Evolutionary conservation across 2,329 filamentous ascomycete genomes (phyloP).

Genomic region (Thelonectria rubi): DNA sequence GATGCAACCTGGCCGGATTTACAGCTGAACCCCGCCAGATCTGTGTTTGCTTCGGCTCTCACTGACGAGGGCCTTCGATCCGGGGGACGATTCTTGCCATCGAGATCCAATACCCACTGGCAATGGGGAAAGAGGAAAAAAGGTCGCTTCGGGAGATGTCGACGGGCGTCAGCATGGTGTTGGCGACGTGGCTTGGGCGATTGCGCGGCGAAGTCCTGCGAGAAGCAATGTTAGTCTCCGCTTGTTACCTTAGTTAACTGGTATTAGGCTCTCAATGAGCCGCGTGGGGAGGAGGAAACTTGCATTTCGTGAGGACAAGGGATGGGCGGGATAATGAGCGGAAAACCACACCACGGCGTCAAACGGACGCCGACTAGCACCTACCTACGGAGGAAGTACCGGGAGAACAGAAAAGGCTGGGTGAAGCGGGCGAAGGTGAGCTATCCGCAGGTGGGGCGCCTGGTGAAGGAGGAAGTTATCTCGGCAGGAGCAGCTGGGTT

Average conservation of each 20-base stretch:
- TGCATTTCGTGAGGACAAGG: not conserved
- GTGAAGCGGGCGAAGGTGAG: constrained; percentile 7
- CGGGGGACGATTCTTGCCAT: constrained; percentile 1
- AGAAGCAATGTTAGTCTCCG: constrained; percentile 9
- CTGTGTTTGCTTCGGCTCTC: not conserved
- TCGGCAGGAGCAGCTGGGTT: not conserved
- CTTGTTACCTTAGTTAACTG: too few species aligned
- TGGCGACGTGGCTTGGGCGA: not conserved
- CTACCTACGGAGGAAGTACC: not conserved
- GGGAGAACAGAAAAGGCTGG: constrained; percentile 6
- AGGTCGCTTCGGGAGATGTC: not conserved
- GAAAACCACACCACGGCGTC: not conserved
- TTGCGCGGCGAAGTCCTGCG: constrained; percentile 1
- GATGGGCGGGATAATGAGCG: not conserved
- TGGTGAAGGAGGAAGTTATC: not conserved
- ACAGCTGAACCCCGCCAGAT: constrained; percentile 5
- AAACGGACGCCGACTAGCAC: not conserved
- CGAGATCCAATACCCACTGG: constrained; percentile 9
- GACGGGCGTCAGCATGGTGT: not conserved
- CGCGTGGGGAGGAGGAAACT: too few species aligned
- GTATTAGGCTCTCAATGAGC: too few species aligned
- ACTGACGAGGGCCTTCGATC: not conserved
- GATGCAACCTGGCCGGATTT: constrained; percentile 3
- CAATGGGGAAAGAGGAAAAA: not conserved
- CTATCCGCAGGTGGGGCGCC: not conserved